Evolutionary conservation across 106 monocot species (phyloP).

Genomic region (Apostasia shenzhenica): DNA sequence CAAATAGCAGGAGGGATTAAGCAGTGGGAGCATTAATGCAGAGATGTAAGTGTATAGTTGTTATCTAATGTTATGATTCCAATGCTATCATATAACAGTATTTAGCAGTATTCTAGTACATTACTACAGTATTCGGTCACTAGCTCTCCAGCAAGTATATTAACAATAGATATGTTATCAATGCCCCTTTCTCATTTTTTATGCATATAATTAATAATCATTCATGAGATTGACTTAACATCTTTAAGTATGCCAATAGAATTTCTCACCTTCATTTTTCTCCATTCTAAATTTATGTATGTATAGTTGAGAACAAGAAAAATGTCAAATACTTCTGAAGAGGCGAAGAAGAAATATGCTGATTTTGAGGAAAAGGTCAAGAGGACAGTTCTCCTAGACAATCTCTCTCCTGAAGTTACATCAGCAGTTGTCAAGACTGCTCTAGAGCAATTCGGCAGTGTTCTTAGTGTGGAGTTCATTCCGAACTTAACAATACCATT

Average conservation of each 20-base stretch:
- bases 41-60: too few species aligned
- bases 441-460: conserved; percentile 64
- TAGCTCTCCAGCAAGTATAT: too few species aligned
- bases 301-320: background rate
- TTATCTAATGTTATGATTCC: too few species aligned
- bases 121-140: too few species aligned
- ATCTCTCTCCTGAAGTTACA: conserved; percentile 68
- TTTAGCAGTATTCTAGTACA: too few species aligned
- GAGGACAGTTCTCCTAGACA: conserved; percentile 64
- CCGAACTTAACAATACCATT: conserved; percentile 49
- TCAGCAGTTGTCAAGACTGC: conserved; percentile 40
- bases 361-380: conserved; percentile 79
- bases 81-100: too few species aligned
- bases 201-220: background rate
- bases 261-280: background rate
- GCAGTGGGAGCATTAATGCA: too few species aligned
- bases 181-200: too few species aligned
- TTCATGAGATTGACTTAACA: background rate
- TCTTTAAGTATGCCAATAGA: background rate
- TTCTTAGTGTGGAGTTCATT: conserved; percentile 46
- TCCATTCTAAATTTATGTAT: background rate
- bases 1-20: too few species aligned
- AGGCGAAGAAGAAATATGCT: conserved; percentile 41
- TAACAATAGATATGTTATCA: too few species aligned
- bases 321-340: conserved; percentile 14